Base-by-base conservation (phyloP, 495 filamentous ascomycete species). In the Aspergillus bridgeri region DNA sequence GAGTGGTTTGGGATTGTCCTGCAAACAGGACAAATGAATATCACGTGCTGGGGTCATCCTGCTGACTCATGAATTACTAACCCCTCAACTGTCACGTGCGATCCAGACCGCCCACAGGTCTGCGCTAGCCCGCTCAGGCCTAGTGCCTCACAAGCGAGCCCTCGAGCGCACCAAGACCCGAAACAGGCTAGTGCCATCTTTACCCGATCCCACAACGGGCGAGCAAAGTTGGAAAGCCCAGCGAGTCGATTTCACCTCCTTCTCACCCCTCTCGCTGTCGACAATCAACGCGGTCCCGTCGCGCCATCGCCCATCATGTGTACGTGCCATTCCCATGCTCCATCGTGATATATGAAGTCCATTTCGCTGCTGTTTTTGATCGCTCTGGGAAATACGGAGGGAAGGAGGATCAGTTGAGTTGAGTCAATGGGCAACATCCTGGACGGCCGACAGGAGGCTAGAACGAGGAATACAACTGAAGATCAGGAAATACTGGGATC, bases 301-400 rank as follows among this genome's bases (percentile, higher is more conserved):
- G 70, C 75, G 72, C 72, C 71, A 75, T 76, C 75, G 73, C 77
- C 78, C 76, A 81, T 79, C 76, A 83, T 83, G 80, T 83, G 80
- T 83, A 81, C 70, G 80, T 82, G 65, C 56, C 47, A 52, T 27
- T 29, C 25, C 48, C 50, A 24, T 27, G 51, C 8, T 44, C 48
- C 18, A 42, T 54, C 29, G 15, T 44, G 33, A 8, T 9, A 11
- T 50, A 25, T 38, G 13, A 42, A 23, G 20, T 42, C 15, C 45
- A 17, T 48, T 19, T 48, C 24, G 56, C 46, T 53, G 54, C 44
- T 57, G 24, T 42, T 48, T 29, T 59, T 19, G 33, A 23, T 42
- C 23, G 23, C 29, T 47, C 22, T n/a, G 50, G 46, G n/a, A 25
- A 38, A 38, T 38, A 1, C 33, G 33, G 11, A 27, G 21, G 48